Evolutionary conservation across 345 rosid genomes (phyloP), one percentile per base, ranked within the genome.

Genomic region (Lumnitzera littorea): DNA sequence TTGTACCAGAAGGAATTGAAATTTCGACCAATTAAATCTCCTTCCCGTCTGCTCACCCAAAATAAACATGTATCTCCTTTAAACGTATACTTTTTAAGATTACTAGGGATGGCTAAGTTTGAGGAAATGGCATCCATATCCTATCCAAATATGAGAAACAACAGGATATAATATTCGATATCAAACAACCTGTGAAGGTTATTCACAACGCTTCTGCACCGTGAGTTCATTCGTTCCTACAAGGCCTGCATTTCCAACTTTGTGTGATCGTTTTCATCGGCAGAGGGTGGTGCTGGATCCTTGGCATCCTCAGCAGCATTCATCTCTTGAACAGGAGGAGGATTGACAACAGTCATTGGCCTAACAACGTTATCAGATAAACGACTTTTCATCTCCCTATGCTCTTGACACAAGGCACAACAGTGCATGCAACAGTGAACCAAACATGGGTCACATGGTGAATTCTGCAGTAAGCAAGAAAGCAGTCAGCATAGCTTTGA

Each of bases 321-420:
- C 97, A 90, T 90, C 76, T 89, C 89, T 64, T 89, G 99, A 72
- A 83, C 82, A 6, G 85, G 91, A 15, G 99, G 95, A 43, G 99
- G 91, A 60, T 87, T 87, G 75, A 94, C 85, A 1, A 94, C 66
- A 4, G 99, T 83, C 95, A 87, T 89, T 11, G 97, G 94, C 91
- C 87, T 81, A 47, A 77, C 87, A 25, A 78, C 76, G 74, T 87
- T 77, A 27, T 94, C 96, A 0, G 94, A 79, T 53, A 84, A 84
- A 36, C 83, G 91, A 50, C 80, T 76, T 78, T 86, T 84, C 96
- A 84, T 89, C 83, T 89, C 91, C 31, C 94, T 76, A 74, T 89
- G 96, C 75, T 84, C 94, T 71, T 86, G 89, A 67, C 91, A 86
- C 75, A 82, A 67, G 17, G 96, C 94, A 48, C 94, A 81, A 75